Conservation (phyloP, 2,329 filamentous ascomycete species). For the Nigrospora osmanthi region DNA sequence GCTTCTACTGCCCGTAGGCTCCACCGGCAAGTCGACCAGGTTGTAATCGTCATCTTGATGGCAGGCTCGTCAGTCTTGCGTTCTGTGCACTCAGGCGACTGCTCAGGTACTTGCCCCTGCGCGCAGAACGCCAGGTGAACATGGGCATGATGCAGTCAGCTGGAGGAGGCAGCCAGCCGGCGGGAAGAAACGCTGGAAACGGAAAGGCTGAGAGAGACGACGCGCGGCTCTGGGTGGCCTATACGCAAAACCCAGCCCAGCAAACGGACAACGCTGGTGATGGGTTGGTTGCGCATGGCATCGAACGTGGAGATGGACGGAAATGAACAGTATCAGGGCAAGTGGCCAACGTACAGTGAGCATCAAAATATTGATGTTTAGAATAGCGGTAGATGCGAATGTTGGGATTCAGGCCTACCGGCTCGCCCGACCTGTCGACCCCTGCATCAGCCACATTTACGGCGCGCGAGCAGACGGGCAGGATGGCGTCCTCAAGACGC, state of each 20-base stretch:
- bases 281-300: neutral
- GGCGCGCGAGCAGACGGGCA: neutral
- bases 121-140: no score
- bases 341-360: constrained; percentile 62
- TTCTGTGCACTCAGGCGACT: neutral
- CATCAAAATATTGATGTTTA: constrained; percentile 83
- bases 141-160: no score
- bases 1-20: constrained; percentile 23
- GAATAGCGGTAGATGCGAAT: constrained; percentile 85
- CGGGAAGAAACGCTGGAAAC: no score
- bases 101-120: no score
- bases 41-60: constrained; percentile 78
- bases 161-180: no score
- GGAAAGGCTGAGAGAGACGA: no score
- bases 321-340: neutral
- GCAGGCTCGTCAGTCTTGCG: constrained; percentile 4
- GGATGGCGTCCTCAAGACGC: neutral
- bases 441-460: constrained; percentile 4
- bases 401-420: constrained; percentile 60
- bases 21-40: constrained; percentile 49
- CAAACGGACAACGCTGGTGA: neutral
- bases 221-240: no score
- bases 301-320: neutral
- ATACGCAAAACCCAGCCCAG: no score
- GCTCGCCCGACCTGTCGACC: neutral